phyloP scores from a whole-genome alignment of 495 filamentous ascomycete genomes.

The Aspergillus nidulans region DNA sequence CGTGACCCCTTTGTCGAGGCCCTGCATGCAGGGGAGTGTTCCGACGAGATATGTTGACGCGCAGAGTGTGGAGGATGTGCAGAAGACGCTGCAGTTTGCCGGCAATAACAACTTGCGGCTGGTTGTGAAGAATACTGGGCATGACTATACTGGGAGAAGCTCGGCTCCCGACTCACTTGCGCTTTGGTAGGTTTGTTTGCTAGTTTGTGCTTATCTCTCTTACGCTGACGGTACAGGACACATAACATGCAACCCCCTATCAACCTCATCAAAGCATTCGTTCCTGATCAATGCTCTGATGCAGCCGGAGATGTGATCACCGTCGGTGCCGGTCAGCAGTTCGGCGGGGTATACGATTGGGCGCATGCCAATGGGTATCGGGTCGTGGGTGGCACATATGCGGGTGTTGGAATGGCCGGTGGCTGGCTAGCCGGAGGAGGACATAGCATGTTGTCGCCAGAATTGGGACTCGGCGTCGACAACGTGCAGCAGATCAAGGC shows the following conservation, averaged over 20 bases:
- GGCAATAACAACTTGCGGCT: constrained; percentile 33
- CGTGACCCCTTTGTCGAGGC: neutral
- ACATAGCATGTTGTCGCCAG: constrained; percentile 31
- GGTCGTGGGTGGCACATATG: constrained; percentile 18
- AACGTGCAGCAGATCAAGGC: constrained; percentile 33
- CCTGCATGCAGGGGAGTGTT: constrained; percentile 14
- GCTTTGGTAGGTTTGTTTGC: constrained; percentile 32
- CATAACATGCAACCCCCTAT: constrained; percentile 23
- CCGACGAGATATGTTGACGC: constrained; percentile 14
- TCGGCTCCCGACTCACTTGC: constrained; percentile 20
- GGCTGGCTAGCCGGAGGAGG: constrained; percentile 41
- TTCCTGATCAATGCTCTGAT: constrained; percentile 13
- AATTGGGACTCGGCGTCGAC: constrained; percentile 27
- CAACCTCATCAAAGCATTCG: constrained; percentile 2
- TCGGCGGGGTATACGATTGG: constrained; percentile 21
- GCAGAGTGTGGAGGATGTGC: constrained; percentile 13
- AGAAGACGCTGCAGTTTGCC: constrained; percentile 13
- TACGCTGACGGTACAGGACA: constrained; percentile 14
- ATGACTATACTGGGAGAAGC: constrained; percentile 23
- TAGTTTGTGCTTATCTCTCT: constrained; percentile 21
- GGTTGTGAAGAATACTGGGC: constrained; percentile 43
- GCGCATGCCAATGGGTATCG: constrained; percentile 20
- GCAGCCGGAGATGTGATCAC: constrained; percentile 17
- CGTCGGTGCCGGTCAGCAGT: constrained; percentile 23
- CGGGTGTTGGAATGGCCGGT: constrained; percentile 32